Conservation (phyloP, 768 basidiomycete genomes). For the Asterophora parasitica region DNA sequence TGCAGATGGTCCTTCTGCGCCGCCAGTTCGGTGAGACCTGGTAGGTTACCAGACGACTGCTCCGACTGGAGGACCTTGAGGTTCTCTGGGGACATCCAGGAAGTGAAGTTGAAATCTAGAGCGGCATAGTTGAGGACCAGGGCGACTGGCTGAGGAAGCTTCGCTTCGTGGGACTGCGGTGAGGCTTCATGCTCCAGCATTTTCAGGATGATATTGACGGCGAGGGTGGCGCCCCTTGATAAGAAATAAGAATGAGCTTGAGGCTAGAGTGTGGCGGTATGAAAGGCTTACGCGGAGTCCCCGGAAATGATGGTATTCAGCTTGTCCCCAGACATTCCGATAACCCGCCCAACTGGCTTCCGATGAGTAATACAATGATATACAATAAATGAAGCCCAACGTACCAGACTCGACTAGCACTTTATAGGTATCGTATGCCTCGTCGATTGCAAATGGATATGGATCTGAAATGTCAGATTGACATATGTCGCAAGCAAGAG, state of each 20-base stretch:
- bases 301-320: conserved; percentile 80
- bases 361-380: background rate
- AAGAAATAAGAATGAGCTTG: conserved; percentile 13
- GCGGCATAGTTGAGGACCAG: conserved; percentile 88
- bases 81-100: conserved; percentile 89
- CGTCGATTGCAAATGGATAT: conserved; percentile 94
- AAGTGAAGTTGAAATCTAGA: conserved; percentile 96
- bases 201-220: conserved; percentile 79
- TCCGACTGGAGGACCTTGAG: conserved; percentile 82
- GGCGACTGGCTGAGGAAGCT: conserved; percentile 70
- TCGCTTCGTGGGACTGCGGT: conserved; percentile 24
- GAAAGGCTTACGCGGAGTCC: conserved; percentile 87
- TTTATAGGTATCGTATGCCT: conserved; percentile 87
- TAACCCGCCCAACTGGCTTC: conserved; percentile 55
- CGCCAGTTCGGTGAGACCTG: conserved; percentile 63
- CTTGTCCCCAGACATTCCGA: conserved; percentile 86
- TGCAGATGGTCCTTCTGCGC: conserved; percentile 85
- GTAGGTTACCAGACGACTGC: conserved; percentile 78
- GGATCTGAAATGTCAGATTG: conserved; percentile 58
- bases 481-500: conserved; percentile 1
- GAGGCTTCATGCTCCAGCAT: conserved; percentile 63
- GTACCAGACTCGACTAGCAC: conserved; percentile 68
- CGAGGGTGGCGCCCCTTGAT: conserved; percentile 86
- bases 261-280: background rate
- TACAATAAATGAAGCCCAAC: conserved; percentile 11